Base-by-base conservation (phyloP, 192 early-diverging fungal genomes). In the Gaertneriomyces semiglobifer region DNA sequence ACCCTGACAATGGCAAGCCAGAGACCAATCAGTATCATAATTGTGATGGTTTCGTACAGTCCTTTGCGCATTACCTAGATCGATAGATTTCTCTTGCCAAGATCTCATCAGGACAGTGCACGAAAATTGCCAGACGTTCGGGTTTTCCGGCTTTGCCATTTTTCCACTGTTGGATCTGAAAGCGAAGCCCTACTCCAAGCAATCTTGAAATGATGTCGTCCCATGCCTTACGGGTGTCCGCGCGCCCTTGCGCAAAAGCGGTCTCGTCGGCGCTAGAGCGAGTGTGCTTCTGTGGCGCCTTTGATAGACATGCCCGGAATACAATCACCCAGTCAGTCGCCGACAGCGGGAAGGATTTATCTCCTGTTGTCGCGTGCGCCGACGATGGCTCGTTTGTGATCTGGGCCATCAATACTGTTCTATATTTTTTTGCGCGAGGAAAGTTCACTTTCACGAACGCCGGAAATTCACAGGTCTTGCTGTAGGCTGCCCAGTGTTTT, bases 151-250 rank as follows among this genome's bases (percentile, higher is more conserved):
- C 25, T 33, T 33, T 33, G 25, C 25, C 25, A 44, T 44, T 69
- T 65, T 63, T 73, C 64, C 62, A 86, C 77, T 53, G 79, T 74
- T 82, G 79, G 43, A 90, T 79, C 73, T 88, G 83, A 42, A 84
- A 81, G 19, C 74, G 69, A 18, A 93, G 84, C 6, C 87, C 85
- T 0, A 85, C 90, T 4, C 63, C 62, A 6, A 72, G 47, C 60
- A 92, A 77, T 20, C 84, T 82, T 18, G 39, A 58, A 19, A 88
- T 74, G 16, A 90, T 56, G 41, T 75, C 65, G 38, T 77, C 61
- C 68, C 89, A 84, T 1, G 84, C 84, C 3, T 73, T 66, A 33
- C 70, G 39, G 7, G 77, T 79, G 44, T 19, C 14, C 3, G 39
- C 18, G 65, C 43, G 10, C 11, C 5, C 57, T 62, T 2, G 53